Base-by-base conservation (phyloP, 805 yeast species). In the Suhomyces xylopsoci region DNA sequence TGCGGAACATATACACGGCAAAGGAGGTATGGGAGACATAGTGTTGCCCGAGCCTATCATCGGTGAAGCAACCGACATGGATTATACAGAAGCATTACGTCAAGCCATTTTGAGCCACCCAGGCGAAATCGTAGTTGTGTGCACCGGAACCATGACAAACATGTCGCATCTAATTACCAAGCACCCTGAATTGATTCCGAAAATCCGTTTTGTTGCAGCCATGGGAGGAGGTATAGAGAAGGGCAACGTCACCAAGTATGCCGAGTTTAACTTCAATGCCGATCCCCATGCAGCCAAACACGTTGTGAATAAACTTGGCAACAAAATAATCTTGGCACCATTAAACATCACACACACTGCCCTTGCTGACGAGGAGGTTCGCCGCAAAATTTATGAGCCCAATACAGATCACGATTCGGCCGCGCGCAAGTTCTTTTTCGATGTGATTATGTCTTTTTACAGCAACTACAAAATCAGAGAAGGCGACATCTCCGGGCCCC, bases 141-240 rank as follows among this genome's bases (percentile, higher is more conserved):
- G 91, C 7, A 84, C 91, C 0, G 97, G 96, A 0, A 81, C 96
- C 0, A 69, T 87, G 59, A 90, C 97, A 4, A 87, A 90, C 61
- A 64, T 88, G 14, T 85, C 91, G 0, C 63, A 74, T 2, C 70
- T 90, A 40, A 74, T 87, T 36, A 58, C 64, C 24, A 68, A 68
- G 43, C 78, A 80, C 58, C 96, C 96, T 0, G 80, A 81, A 19
- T 60, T 81, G 14, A 77, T 70, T 51, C 44, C 65, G 1, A 73
- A 78, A 49, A 73, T 90, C 49, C 77, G 76, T 49, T 77, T 69
- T 49, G 65, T 90, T 15, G 75, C 88, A 10, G 78, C 88, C 19
- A 89, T 90, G 96, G 96, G 96, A 12, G 96, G 96, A 2, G 81
- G 79, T 0, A 63, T 81, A 51, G 68, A 71, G 15, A 74, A 80